Base-by-base conservation (phyloP, 1,139 yeast genomes). In the Hansenula lynferdii region DNA sequence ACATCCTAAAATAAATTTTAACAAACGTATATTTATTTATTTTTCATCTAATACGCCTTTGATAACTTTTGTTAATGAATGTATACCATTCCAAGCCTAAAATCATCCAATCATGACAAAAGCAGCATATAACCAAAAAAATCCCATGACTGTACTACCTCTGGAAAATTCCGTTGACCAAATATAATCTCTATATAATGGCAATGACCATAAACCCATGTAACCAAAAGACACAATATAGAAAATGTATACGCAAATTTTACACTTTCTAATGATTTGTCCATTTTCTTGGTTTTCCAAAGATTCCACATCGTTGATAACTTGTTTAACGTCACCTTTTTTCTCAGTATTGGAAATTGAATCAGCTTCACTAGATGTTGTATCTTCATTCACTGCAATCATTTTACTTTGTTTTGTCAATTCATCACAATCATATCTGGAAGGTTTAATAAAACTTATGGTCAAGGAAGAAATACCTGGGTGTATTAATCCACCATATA, bases 141-240 rank as follows among this genome's bases (percentile, higher is more conserved):
- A 51, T 2, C 65, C 62, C 17, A 69, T 67, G 0, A 61, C 60
- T 7, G 63, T 57, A 57, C 65, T 69, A 8, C 73, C 73, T 37
- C 60, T 61, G 47, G 66, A 69, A 46, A 64, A 69, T 31, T 62
- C 48, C 35, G 54, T 52, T 30, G 61, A 53, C 58, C 67, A 69
- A 12, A 68, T 58, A 57, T 65, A 69, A 40, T 65, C 61, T 37
- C 74, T 60, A 42, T 68, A 69, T 53, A 69, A 57, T n/a, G 74
- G 72, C 54, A 69, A 58, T 37, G 75, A 74, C 72, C 73, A 69
- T 14, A 69, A 14, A 68, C 69, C 69, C 66, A 65, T 14, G 61
- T 61, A 6, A 66, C 37, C 20, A 67, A 53, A 21, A 66, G 45
- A 14, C 55, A 50, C 28, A 62, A 48, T 1, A 64, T 41, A 25